These are phyloP conservation scores for Cryptosporidium sp. DNA, from an alignment of 169 alveolate species.

Conservation along the genomic window DNA sequence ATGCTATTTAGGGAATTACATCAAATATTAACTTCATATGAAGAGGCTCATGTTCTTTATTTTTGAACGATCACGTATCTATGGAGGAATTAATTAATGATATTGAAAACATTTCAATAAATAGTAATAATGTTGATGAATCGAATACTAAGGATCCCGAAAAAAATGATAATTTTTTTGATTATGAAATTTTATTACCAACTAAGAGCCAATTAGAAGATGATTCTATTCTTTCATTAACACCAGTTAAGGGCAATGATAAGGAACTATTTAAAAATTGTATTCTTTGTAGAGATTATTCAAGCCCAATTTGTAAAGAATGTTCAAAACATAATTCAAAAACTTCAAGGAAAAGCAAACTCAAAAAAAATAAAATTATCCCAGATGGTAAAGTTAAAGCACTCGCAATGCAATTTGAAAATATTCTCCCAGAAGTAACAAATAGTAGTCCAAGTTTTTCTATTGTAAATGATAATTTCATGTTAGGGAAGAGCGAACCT, in stretches of 20 bases:
- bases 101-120: slow-evolving; percentile 41
- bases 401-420: slow-evolving; percentile 62
- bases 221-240: neutral
- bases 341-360: neutral
- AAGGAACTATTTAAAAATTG: neutral
- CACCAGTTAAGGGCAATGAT: slow-evolving; percentile 8
- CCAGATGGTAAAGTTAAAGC: slow-evolving; percentile 76
- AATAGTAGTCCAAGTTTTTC: neutral
- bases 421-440: slow-evolving; percentile 16
- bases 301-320: slow-evolving; percentile 57
- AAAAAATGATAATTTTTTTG: slow-evolving; percentile 4
- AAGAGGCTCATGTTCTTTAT: neutral
- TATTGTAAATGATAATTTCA: neutral
- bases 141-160: slow-evolving; percentile 2
- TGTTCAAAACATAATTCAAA: slow-evolving; percentile 29
- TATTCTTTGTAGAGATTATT: slow-evolving; percentile 63
- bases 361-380: slow-evolving; percentile 10
- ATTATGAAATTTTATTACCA: neutral
- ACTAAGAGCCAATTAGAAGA: neutral
- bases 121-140: slow-evolving; percentile 36
- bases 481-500: neutral
- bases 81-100: slow-evolving; percentile 25
- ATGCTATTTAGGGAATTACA: neutral
- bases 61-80: neutral
- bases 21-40: neutral